A percentile compares a stretch with the other conserved stretches of the same genome.
phyloP scores from a whole-genome alignment of 2,329 filamentous ascomycete genomes.

The Diplodia intermedia region DNA sequence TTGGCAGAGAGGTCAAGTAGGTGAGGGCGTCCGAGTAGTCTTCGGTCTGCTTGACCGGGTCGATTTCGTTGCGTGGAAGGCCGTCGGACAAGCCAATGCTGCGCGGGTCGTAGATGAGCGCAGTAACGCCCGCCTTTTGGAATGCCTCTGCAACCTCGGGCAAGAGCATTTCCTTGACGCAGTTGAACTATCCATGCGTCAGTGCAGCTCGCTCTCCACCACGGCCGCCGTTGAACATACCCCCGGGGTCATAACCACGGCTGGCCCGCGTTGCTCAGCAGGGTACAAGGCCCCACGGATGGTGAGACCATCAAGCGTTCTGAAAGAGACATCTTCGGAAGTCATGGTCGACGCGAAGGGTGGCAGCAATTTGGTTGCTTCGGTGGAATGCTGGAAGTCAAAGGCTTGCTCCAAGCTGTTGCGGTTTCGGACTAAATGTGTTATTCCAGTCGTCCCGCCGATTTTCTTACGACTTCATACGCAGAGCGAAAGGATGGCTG shows the following conservation, averaged over 20 bases:
- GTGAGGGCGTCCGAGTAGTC: conserved; percentile 50
- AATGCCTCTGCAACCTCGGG: conserved; percentile 46
- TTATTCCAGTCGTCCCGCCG: no score
- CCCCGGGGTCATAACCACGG: conserved; percentile 42
- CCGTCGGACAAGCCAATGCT: conserved; percentile 50
- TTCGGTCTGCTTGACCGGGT: conserved; percentile 44
- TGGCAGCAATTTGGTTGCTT: no score
- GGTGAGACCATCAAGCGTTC: conserved; percentile 51
- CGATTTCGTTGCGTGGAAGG: conserved; percentile 48
- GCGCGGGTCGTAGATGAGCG: conserved; percentile 49
- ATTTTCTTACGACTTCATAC: no score
- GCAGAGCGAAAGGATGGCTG: no score
- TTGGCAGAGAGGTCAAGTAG: conserved; percentile 40
- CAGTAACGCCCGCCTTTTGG: conserved; percentile 46
- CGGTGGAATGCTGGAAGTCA: no score
- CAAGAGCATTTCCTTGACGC: conserved; percentile 44
- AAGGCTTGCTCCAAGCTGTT: no score
- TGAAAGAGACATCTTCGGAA: conserved; percentile 49
- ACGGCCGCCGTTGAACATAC: conserved; percentile 41
- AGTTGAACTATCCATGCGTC: conserved; percentile 39
- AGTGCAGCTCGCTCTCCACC: no score
- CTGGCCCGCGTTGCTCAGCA: conserved; percentile 39
- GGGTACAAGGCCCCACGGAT: conserved; percentile 50
- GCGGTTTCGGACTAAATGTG: no score
- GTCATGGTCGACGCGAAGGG: no score